Conservation (phyloP, 176 grass and related monocot species). For the Cenchrus americanus region DNA sequence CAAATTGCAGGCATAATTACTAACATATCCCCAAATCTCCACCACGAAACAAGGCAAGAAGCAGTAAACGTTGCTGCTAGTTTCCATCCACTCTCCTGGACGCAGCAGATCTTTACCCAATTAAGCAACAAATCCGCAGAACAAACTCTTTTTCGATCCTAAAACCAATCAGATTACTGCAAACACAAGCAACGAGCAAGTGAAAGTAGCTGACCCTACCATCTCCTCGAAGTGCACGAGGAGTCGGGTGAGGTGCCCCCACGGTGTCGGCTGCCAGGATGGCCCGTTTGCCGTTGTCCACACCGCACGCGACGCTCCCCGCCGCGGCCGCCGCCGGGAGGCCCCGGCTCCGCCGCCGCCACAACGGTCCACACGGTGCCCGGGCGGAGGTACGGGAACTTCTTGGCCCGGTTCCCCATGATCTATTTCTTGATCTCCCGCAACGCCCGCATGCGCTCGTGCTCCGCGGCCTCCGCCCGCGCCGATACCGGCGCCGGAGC, state of each 20-base stretch:
- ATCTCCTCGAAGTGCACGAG: slow-evolving; percentile 76
- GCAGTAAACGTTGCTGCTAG: slow-evolving; percentile 24
- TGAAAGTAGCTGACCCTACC: slow-evolving; percentile 48
- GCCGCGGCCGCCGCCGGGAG: too few relatives aligned
- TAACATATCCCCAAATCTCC: slow-evolving; percentile 11
- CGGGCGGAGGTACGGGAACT: too few relatives aligned
- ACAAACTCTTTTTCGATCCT: background rate
- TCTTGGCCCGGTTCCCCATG: too few relatives aligned
- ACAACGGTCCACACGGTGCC: too few relatives aligned
- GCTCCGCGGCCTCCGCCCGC: too few relatives aligned
- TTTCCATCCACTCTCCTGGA: slow-evolving; percentile 23
- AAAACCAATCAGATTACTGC: slow-evolving; percentile 21
- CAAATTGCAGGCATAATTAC: slow-evolving; percentile 11
- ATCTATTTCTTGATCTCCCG: too few relatives aligned
- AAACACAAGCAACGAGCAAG: slow-evolving; percentile 36
- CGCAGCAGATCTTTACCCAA: slow-evolving; percentile 46
- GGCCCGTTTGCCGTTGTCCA: slow-evolving; percentile 81
- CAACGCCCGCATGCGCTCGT: too few relatives aligned
- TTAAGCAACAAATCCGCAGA: slow-evolving; percentile 15
- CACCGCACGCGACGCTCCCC: too few relatives aligned
- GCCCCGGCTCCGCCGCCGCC: too few relatives aligned
- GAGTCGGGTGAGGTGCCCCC: slow-evolving; percentile 68
- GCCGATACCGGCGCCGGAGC: too few relatives aligned
- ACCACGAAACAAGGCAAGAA: slow-evolving; percentile 11
- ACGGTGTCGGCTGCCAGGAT: slow-evolving; percentile 71